A percentile compares a stretch with the other conserved stretches of the same genome.
Evolutionary conservation across 768 basidiomycete species (phyloP).

Genomic region (Tricholoma saponaceum): DNA sequence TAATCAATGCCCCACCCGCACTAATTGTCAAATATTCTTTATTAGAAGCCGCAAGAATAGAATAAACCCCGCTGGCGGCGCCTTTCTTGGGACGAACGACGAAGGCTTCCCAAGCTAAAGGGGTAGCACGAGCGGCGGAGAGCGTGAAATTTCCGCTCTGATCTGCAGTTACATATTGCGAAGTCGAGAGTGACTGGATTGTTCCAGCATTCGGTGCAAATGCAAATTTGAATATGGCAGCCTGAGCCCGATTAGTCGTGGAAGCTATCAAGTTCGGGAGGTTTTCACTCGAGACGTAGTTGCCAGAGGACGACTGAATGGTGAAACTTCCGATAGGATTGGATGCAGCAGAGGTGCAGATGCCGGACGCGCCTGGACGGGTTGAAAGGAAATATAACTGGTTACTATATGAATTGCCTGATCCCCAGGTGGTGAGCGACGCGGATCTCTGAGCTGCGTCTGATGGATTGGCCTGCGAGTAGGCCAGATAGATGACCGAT

Average conservation of each 20-base stretch:
- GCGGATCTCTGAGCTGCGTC: conserved; percentile 24
- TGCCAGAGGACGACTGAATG: conserved; percentile 20
- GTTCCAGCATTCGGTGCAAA: conserved; percentile 27
- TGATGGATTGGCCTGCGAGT: conserved; percentile 23
- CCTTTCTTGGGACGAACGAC: conserved; percentile 21
- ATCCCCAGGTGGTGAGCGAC: conserved; percentile 27
- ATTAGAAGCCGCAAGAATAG: conserved; percentile 28
- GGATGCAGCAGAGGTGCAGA: conserved; percentile 21
- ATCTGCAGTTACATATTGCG: conserved; percentile 29
- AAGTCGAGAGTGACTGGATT: conserved; percentile 19
- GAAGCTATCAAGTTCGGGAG: conserved; percentile 23
- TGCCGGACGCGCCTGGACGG: conserved; percentile 22
- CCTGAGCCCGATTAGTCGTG: conserved; percentile 14
- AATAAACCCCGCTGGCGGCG: conserved; percentile 23
- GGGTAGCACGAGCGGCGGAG: conserved; percentile 21
- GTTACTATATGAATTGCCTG: conserved; percentile 28
- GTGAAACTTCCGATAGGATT: conserved; percentile 28
- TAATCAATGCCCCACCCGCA: conserved; percentile 21
- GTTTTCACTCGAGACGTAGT: conserved; percentile 19
- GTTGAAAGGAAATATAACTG: conserved; percentile 30
- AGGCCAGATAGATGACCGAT: conserved; percentile 29
- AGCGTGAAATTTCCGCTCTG: conserved; percentile 22
- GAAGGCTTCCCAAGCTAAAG: conserved; percentile 28
- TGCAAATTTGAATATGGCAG: conserved; percentile 21
- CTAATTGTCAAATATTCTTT: conserved; percentile 23